Base-by-base conservation (phyloP, 1,284 basidiomycete species). In the Pascua sp. region DNA sequence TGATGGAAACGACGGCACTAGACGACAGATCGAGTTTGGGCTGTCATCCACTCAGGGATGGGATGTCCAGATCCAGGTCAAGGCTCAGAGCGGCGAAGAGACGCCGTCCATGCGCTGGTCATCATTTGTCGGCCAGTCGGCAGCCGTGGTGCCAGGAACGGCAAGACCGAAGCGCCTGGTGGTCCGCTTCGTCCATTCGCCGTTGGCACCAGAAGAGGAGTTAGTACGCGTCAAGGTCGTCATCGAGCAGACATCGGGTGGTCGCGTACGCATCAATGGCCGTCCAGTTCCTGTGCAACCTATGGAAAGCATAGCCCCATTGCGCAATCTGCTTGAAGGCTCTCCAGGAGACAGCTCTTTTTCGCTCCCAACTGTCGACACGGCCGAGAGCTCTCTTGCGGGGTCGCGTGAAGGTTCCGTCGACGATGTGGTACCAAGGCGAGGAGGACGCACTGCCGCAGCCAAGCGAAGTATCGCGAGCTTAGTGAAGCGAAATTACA, bases 401-500 rank as follows among this genome's bases (percentile, higher is more conserved):
- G 54, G 44, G 0, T 63, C 62, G n/a, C 59, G 57, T 24, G 53
- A 61, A 11, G 54, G 53, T 11, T 65, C 66, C 12, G 47, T 57
- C 4, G 59, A 54, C 32, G 57, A 49, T 47, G 55, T 56, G 18
- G 47, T 42, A 43, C 11, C 53, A 15, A 59, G 53, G 42, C 43
- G 55, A 42, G 0, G n/a, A n/a, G 85, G 86, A 58, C 81, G 88
- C 39, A 81, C 84, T 5, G 77, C 82, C 4, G 83, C 83, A 0
- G 86, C 84, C 2, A 85, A 90, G 66, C 90, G 90, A 71, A 84
- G 86, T 5, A 88, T 97, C 44, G 76, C 90, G 11, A 86, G 89
- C 13, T 81, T 93, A 58, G 89, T 98, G 37, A 85, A 88, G 68
- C 83, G 95, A 59, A 96, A 91, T 74, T 99, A 99, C 73, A 97